phyloP scores from a whole-genome alignment of 768 basidiomycete genomes.

The Tricholomella constricta region DNA sequence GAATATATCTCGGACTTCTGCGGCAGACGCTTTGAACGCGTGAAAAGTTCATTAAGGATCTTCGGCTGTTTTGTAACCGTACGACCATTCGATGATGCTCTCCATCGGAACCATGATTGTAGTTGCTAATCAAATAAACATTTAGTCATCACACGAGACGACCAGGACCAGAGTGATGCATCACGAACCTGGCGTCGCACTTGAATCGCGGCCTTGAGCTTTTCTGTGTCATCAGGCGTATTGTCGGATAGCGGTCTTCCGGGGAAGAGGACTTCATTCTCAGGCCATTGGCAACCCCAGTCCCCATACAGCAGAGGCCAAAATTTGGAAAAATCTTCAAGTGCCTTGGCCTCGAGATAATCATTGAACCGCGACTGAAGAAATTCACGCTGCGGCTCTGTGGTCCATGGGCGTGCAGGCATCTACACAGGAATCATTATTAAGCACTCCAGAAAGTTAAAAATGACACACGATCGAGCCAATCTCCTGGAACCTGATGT shows the following conservation, averaged over 20 bases:
- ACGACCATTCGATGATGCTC: neutral
- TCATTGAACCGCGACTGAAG: neutral
- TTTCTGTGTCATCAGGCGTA: neutral
- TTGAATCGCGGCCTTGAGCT: neutral
- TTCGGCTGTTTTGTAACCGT: neutral
- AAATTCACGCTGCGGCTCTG: neutral
- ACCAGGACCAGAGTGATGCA: neutral
- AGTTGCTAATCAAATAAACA: neutral
- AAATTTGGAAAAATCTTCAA: neutral
- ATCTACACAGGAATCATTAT: no score
- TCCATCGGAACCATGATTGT: constrained; percentile 6
- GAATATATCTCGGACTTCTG: constrained; percentile 1
- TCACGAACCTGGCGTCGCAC: neutral
- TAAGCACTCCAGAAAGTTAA: neutral
- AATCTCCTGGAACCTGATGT: neutral
- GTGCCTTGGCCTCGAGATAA: neutral
- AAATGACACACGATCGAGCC: neutral
- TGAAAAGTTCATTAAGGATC: neutral
- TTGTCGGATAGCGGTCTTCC: neutral
- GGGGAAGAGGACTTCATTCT: neutral
- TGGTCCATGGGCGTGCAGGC: neutral
- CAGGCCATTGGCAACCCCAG: constrained; percentile 1
- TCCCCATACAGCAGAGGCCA: neutral
- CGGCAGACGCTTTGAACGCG: neutral
- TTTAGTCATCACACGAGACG: neutral